Base-by-base conservation (phyloP, 257 asterid genomes). In the Lavandula angustifolia region DNA sequence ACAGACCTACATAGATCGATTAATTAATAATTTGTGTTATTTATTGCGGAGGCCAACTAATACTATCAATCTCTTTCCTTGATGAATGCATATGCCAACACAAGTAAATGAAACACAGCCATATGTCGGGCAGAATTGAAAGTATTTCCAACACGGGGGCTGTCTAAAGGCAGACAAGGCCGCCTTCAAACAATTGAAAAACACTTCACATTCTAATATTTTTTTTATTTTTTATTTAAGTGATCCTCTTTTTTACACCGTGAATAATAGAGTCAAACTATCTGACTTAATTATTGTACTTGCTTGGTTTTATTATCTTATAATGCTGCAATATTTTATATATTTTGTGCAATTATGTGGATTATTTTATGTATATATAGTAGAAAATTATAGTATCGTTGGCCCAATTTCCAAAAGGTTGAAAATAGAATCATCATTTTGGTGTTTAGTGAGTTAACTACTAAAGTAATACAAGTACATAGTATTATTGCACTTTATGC, bases 81-180 rank as follows among this genome's bases (percentile, higher is more conserved):
- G 32, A 60, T 54, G 70, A 13, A 16, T 59, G 38, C 27, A 53
- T 55, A 44, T 50, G 71, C 60, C 73, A 64, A 72, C 74, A 75
- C 14, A 60, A 73, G 35, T 74, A 38, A 79, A 75, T 55, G 57
- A 69, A 55, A 48, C 54, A 54, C 10, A 66, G 71, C 57, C 64
- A 69, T 35, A 35, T 40, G 63, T 57, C 63, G 76, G 84, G 34
- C 4, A 37, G 29, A 64, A 52, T 43, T 48, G 6, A 22, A 54
- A 44, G 55, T 32, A 66, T n/a, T 72, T 55, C 68, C 70, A 62
- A 73, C 81, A 79, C 60, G 31, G 55, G 72, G 72, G 55, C 51
- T 72, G 73, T 66, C 42, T 42, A 56, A 62, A 73, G 73, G 75
- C 71, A 76, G 84, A 79, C 84, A 79, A 52, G 55, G 76, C 67